phyloP scores from a whole-genome alignment of 2,329 filamentous ascomycete species.

The Colletotrichum viniferum region DNA sequence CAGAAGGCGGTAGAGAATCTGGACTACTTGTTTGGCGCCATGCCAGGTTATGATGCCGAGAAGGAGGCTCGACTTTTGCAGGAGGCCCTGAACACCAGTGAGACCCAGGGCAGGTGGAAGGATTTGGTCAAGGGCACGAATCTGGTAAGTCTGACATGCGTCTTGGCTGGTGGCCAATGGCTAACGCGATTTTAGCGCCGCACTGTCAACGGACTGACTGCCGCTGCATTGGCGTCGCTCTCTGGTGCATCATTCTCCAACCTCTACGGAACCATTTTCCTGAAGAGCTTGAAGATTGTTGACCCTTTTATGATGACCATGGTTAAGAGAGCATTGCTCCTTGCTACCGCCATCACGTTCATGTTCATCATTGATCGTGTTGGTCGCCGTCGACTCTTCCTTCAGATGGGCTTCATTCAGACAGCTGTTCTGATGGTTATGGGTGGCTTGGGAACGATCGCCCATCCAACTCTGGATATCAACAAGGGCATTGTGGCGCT shows the following conservation, averaged over 20 bases:
- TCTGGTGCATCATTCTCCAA: slow-evolving; percentile 26
- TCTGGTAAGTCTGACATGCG: not conserved
- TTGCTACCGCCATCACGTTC: slow-evolving; percentile 21
- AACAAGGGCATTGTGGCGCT: slow-evolving; percentile 29
- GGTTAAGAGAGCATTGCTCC: slow-evolving; percentile 24
- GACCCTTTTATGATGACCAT: slow-evolving; percentile 30
- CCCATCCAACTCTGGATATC: not conserved
- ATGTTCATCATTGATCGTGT: slow-evolving; percentile 22
- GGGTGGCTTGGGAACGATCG: slow-evolving; percentile 26
- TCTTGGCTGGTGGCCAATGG: no score
- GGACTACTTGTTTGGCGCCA: slow-evolving; percentile 20
- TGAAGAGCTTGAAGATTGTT: slow-evolving; percentile 25
- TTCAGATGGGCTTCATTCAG: slow-evolving; percentile 24
- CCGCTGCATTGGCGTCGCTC: slow-evolving; percentile 5
- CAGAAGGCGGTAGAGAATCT: slow-evolving; percentile 20
- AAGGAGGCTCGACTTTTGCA: slow-evolving; percentile 19
- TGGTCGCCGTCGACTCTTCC: slow-evolving; percentile 13
- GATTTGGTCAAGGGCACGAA: slow-evolving; percentile 16
- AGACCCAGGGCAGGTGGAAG: slow-evolving; percentile 6
- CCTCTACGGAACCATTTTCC: slow-evolving; percentile 25
- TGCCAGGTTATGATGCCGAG: slow-evolving; percentile 20
- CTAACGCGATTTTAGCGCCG: not conserved
- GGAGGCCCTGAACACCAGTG: slow-evolving; percentile 10
- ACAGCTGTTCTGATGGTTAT: slow-evolving; percentile 27
- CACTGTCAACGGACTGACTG: slow-evolving; percentile 15